These are phyloP conservation scores for Kwoniella sp. DNA, from an alignment of 768 basidiomycete genomes.

Conservation along the genomic window DNA sequence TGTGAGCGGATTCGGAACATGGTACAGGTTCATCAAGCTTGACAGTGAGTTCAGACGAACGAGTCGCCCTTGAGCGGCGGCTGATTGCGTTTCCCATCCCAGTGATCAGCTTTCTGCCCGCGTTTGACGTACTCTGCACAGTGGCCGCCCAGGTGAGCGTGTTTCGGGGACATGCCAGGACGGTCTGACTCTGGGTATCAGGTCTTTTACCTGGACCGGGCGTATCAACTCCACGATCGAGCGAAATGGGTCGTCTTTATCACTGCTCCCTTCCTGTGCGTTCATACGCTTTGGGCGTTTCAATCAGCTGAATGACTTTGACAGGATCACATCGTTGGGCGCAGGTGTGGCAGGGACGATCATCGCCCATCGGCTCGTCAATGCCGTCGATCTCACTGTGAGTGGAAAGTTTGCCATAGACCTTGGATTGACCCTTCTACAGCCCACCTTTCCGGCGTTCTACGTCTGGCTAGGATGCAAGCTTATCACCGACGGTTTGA, in stretches of 20 bases:
- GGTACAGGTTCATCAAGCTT: conserved; percentile 8
- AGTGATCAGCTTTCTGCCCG: too few species aligned
- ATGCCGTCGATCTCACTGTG: background rate
- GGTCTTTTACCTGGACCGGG: conserved; percentile 18
- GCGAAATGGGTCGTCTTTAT: conserved; percentile 7
- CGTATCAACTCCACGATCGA: background rate
- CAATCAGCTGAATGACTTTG: background rate
- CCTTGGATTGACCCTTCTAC: background rate
- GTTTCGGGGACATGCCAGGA: too few species aligned
- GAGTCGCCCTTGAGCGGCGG: too few species aligned
- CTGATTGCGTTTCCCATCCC: too few species aligned
- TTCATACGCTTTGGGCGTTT: background rate
- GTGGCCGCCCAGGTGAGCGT: conserved; percentile 6
- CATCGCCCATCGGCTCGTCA: background rate
- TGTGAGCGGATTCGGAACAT: conserved; percentile 11
- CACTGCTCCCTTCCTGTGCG: conserved; percentile 11
- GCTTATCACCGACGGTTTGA: background rate
- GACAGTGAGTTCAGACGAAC: conserved; percentile 15
- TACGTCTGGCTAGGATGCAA: conserved; percentile 9
- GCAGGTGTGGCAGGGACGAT: conserved; percentile 5
- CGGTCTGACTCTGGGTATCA: background rate
- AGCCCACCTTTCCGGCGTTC: conserved; percentile 2
- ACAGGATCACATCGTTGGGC: background rate
- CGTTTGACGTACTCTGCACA: too few species aligned
- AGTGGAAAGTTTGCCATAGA: background rate